Conservation (phyloP, 192 early-diverging fungal genomes). For the Gryganskiella cystojenkinii region DNA sequence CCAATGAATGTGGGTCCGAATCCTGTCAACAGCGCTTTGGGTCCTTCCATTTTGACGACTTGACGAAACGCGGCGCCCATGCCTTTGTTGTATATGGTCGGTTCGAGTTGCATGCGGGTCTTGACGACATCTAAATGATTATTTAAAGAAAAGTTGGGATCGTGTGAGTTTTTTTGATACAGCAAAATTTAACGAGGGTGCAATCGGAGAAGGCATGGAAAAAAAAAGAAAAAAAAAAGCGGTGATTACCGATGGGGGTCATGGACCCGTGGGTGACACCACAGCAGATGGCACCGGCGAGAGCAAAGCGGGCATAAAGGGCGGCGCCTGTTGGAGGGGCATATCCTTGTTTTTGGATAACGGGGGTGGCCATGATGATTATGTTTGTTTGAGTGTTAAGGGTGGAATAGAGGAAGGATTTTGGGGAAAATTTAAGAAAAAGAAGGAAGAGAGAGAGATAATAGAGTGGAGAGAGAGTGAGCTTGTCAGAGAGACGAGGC, state of each 20-base stretch:
- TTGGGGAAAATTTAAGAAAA: conserved; percentile 5
- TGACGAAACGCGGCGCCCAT: conserved; percentile 60
- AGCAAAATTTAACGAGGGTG: neutral
- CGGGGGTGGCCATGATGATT: conserved; percentile 1
- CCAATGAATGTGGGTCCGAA: conserved; percentile 69
- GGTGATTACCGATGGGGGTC: conserved; percentile 25
- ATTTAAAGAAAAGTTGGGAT: neutral
- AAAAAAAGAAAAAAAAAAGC: neutral
- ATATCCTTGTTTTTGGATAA: neutral
- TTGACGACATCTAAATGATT: conserved; percentile 72
- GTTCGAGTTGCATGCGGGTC: conserved; percentile 73
- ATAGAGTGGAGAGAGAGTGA: neutral
- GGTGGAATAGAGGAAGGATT: neutral
- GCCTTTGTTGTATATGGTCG: conserved; percentile 61
- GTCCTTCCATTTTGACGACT: conserved; percentile 57
- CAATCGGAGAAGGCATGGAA: neutral
- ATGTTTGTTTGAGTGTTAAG: conserved; percentile 9
- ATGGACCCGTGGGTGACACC: conserved; percentile 64
- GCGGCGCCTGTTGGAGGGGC: conserved; percentile 53
- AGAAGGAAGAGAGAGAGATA: neutral
- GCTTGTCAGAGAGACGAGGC: neutral
- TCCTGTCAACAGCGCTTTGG: conserved; percentile 65
- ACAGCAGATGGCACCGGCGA: conserved; percentile 65
- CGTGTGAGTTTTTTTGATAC: neutral
- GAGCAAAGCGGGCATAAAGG: conserved; percentile 62